Evolutionary conservation across 2,329 filamentous ascomycete species (phyloP).

Genomic region (Exophiala dermatitidis): DNA sequence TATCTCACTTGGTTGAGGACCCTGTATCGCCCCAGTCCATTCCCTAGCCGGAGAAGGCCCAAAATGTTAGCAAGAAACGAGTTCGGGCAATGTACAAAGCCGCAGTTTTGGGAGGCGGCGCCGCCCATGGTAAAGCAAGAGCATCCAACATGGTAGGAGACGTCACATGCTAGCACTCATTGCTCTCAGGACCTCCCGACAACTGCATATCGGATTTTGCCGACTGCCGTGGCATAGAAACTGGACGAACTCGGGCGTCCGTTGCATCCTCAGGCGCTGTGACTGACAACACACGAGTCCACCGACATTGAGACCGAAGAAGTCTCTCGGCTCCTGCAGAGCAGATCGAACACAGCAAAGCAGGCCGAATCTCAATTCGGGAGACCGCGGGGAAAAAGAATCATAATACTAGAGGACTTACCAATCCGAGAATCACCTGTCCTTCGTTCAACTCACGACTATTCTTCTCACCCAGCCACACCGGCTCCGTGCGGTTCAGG

Average conservation of each 20-base stretch:
- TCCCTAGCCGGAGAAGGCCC: not conserved
- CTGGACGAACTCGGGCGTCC: no score
- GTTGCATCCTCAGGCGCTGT: no score
- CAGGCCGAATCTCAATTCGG: not conserved
- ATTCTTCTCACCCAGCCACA: constrained; percentile 40
- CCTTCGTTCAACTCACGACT: constrained; percentile 12
- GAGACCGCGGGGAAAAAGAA: not conserved
- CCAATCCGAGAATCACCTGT: constrained; percentile 22
- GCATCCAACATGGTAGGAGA: no score
- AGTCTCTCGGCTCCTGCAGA: not conserved
- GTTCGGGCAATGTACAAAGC: not conserved
- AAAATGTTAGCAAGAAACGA: not conserved
- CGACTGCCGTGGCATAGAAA: no score
- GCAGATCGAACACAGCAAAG: not conserved
- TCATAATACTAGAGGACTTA: constrained; percentile 3
- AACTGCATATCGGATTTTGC: no score
- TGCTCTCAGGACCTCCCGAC: no score
- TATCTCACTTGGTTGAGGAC: not conserved
- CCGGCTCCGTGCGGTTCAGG: constrained; percentile 35
- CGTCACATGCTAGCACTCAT: no score
- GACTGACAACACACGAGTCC: no score
- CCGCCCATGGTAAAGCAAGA: no score
- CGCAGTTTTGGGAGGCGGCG: no score
- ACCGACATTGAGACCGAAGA: no score
- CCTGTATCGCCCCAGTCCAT: constrained; percentile 15